Percentiles rank a stretch among this genome's conserved stretches.
Evolutionary conservation across 2,329 filamentous ascomycete species (phyloP).

Genomic region (Penicillium sp.): DNA sequence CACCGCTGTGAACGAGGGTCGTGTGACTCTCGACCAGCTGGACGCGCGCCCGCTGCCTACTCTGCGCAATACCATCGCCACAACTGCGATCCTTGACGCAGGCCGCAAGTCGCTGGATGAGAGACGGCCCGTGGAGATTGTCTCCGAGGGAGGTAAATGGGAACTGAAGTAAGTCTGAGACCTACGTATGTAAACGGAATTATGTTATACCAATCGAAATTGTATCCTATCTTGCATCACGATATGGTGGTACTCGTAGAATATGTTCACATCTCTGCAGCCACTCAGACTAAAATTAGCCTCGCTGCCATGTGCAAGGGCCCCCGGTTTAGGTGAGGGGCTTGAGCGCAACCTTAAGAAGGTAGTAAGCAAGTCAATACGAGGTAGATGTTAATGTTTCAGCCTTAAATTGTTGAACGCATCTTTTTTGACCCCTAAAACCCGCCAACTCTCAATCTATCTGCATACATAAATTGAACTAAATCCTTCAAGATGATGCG

Average conservation of each 20-base stretch:
- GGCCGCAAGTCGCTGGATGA: constrained; percentile 83
- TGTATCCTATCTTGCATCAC: background rate
- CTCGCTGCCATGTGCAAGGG: background rate
- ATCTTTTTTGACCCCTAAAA: background rate
- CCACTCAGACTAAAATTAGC: background rate
- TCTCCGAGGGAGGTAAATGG: constrained; percentile 54
- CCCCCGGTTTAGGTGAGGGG: background rate
- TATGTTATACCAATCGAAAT: background rate
- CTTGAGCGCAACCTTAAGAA: background rate
- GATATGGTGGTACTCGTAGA: background rate
- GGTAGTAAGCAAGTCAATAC: constrained; percentile 2
- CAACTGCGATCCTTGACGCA: constrained; percentile 86
- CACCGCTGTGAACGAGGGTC: constrained; percentile 71
- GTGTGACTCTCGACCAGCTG: constrained; percentile 69
- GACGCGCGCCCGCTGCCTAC: constrained; percentile 81
- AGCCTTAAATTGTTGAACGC: background rate
- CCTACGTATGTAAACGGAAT: background rate
- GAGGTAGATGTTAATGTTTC: background rate
- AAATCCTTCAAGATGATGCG: constrained; percentile 15
- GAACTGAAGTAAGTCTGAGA: constrained; percentile 53
- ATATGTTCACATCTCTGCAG: background rate
- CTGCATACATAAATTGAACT: background rate
- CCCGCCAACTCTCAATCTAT: background rate
- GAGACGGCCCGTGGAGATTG: constrained; percentile 71
- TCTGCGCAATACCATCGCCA: constrained; percentile 83